Evolutionary conservation across 2,329 filamentous ascomycete species (phyloP), one percentile per base, ranked within the genome.

Genomic region (Dissoconium aciculare): DNA sequence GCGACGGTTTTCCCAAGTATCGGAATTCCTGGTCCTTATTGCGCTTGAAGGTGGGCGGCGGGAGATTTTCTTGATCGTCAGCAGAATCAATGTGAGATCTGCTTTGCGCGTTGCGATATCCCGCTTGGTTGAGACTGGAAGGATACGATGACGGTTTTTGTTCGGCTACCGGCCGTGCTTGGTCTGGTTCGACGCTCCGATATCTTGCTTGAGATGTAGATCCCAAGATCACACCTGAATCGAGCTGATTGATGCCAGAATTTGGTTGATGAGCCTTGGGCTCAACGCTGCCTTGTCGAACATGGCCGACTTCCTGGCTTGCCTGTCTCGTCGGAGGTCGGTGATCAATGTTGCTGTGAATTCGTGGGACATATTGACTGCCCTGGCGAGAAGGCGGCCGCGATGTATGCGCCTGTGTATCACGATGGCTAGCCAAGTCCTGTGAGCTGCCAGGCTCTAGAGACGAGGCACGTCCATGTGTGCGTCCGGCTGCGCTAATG

Each of bases 21-120:
- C 60, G 60, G 33, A 68, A 63, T 8, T 61, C 60, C 8, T 67
- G 59, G 2, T 69, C 60, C 46, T 74, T 78, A 24, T 65, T 54
- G 46, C 56, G 68, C 50, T 69, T 77, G 54, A 81, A 77, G 0
- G 71, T 77, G 15, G 76, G 69, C 3, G 75, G 75, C 3, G 71
- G 66, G 37, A 89, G 73, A 50, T 94, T 94, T 53, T 94, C 85
- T 51, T 93, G 83, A 45, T 92, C 82, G 38, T 77, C 67, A 3
- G 60, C 58, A 1, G 75, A 69, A 11, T 76, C 71, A 27, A 80
- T 51, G 30, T 69, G 62, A 5, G 67, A 56, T 11, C 69, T 66
- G 19, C 49, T 38, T 6, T 46, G 35, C 16, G 42, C 45, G 33
- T 66, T 62, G n/a, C 68, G 65, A 30, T 65, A 60, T 29, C 58